A percentile compares a stretch with the other conserved stretches of the same genome.
Evolutionary conservation across 495 filamentous ascomycete species (phyloP).

Genomic region (Barbatosphaeria neglecta): DNA sequence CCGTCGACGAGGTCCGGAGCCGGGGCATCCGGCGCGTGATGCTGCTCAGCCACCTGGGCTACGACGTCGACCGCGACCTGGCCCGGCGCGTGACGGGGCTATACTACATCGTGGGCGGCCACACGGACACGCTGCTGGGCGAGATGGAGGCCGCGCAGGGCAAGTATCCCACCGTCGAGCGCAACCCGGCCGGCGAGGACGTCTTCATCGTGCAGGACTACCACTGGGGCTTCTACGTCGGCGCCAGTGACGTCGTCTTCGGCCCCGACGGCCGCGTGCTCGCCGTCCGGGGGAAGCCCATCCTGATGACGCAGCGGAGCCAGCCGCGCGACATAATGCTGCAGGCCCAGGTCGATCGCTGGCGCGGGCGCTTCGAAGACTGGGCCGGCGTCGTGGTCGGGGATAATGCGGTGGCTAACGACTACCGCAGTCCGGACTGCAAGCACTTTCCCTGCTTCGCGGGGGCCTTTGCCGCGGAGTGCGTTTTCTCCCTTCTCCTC

Average conservation of each 20-base stretch:
- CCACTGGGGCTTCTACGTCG: slow-evolving; percentile 49
- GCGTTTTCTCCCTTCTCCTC: slow-evolving; percentile 3
- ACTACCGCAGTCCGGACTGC: slow-evolving; percentile 34
- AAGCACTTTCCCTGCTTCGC: slow-evolving; percentile 37
- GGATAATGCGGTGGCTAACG: slow-evolving; percentile 30
- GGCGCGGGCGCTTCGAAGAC: slow-evolving; percentile 40
- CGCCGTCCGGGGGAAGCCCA: slow-evolving; percentile 42
- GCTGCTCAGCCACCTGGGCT: slow-evolving; percentile 49
- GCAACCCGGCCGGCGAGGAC: slow-evolving; percentile 45
- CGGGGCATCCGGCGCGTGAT: slow-evolving; percentile 42
- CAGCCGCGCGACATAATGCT: slow-evolving; percentile 35
- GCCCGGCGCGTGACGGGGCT: slow-evolving; percentile 38
- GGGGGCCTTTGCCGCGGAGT: slow-evolving; percentile 40
- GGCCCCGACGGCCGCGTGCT: slow-evolving; percentile 39
- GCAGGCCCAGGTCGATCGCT: slow-evolving; percentile 37
- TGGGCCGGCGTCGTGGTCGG: slow-evolving; percentile 38
- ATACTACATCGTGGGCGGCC: slow-evolving; percentile 46
- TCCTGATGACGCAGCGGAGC: slow-evolving; percentile 44
- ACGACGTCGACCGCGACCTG: slow-evolving; percentile 42
- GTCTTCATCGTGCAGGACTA: slow-evolving; percentile 50
- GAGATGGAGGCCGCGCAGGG: slow-evolving; percentile 35
- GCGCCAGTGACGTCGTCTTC: slow-evolving; percentile 47
- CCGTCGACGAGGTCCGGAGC: slow-evolving; percentile 39
- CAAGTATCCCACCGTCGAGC: slow-evolving; percentile 43
- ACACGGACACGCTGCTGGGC: slow-evolving; percentile 48